Evolutionary conservation across 1,284 basidiomycete genomes (phyloP), one percentile per base, ranked within the genome.

Genomic region (Moesziomyces antarcticus): DNA sequence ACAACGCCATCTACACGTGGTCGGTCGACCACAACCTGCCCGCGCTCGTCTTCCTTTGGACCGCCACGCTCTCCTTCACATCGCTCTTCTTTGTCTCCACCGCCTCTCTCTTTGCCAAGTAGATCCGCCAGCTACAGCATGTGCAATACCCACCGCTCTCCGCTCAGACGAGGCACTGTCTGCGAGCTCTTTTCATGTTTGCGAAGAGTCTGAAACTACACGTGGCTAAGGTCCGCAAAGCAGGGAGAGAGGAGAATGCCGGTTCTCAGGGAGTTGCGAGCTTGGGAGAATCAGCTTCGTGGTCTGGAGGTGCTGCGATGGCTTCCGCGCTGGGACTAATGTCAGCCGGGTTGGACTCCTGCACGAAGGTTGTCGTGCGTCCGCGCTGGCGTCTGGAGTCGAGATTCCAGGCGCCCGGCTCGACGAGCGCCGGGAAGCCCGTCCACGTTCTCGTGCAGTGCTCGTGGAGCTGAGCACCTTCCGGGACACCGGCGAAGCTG

Each of bases 351-450:
- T 49, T 20, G 11, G 47, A 33, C n/a, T 56, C 59, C 35, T 69
- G 55, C 7, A 64, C 56, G 51, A 73, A 67, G 11, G 65, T 73
- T 3, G 60, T 52, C 14, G 62, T 50, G 35, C 58, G 49, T 37
- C 67, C 67, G n/a, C 73, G 61, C 47, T 78, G 76, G 22, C 63
- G 57, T 6, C 51, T 66, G 16, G 52, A 50, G 27, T 78, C 76
- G 30, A 78, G 21, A 8, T 54, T 57, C 58, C 64, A 73, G 24
- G 74, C 62, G 10, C 74, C 76, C 4, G 76, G 76, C 56, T 78
- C 76, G 21, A 69, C 53, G 16, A 77, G 27, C 10, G 59, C 61
- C 2, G 76, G 76, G 52, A 55, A 78, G 16, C 76, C 76, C 18
- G 52, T 58, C 76, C 75, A 78, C 16, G 21, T 51, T 25, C 62